Percentiles rank a stretch among this genome's conserved stretches.
phyloP scores from a whole-genome alignment of 1,139 yeast genomes.

The Suhomyces chickasaworum region DNA sequence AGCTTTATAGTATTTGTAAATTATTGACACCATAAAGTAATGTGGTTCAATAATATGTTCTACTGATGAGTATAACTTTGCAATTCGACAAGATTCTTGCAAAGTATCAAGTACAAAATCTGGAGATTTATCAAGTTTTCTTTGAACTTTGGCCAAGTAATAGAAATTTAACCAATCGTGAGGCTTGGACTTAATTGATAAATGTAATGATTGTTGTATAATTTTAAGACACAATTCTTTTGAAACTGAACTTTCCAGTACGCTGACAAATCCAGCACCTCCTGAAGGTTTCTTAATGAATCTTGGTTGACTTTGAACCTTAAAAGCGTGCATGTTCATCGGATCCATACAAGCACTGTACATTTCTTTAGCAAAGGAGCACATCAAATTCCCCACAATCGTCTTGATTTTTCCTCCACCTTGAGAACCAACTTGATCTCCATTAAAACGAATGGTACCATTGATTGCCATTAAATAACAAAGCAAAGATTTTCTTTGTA shows the following conservation, averaged over 20 bases:
- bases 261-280: conserved; percentile 24
- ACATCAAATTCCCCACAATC: conserved; percentile 53
- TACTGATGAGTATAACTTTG: conserved; percentile 42
- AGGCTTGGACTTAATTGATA: conserved; percentile 45
- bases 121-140: conserved; percentile 43
- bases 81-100: conserved; percentile 41
- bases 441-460: conserved; percentile 30
- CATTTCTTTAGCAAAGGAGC: conserved; percentile 59
- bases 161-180: conserved; percentile 66
- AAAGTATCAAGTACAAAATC: conserved; percentile 40
- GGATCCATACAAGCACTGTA: conserved; percentile 67
- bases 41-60: conserved; percentile 74
- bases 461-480: conserved; percentile 81
- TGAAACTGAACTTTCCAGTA: conserved; percentile 28
- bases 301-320: conserved; percentile 38
- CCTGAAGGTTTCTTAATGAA: conserved; percentile 33
- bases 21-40: conserved; percentile 59
- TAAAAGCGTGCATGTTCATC: conserved; percentile 61
- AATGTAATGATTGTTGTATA: conserved; percentile 42
- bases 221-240: conserved; percentile 33
- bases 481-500: conserved; percentile 70
- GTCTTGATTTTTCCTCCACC: conserved; percentile 23
- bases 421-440: conserved; percentile 8
- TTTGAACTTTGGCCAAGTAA: conserved; percentile 60
- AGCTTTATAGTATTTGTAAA: conserved; percentile 56